Evolutionary conservation across 2,329 filamentous ascomycete species (phyloP).

Genomic region (Gaeumannomyces sp.): DNA sequence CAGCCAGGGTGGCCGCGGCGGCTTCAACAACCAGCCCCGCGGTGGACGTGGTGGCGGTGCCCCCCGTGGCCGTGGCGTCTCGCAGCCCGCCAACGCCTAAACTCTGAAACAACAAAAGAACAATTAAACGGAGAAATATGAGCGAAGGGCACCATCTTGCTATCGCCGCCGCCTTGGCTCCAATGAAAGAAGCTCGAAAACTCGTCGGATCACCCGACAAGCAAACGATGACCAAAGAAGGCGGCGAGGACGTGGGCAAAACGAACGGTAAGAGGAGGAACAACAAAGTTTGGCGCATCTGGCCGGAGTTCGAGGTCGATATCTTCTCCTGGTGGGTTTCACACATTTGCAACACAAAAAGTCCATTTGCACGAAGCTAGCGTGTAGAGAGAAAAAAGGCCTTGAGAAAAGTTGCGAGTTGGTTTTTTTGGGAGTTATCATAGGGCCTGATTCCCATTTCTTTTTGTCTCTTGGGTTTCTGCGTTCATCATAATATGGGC

Average conservation of each 20-base stretch:
- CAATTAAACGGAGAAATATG: not conserved
- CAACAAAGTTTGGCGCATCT: conserved; percentile 6
- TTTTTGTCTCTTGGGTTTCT: conserved; percentile 3
- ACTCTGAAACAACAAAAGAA: not conserved
- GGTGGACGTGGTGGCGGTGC: conserved; percentile 58
- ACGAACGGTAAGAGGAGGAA: not conserved
- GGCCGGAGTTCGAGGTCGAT: conserved; percentile 9
- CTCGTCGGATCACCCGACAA: not conserved
- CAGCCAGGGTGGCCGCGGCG: conserved; percentile 59
- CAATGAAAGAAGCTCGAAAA: not conserved
- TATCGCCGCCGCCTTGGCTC: not conserved
- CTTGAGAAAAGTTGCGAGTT: conserved; percentile 7
- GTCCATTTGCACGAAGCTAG: conserved; percentile 11
- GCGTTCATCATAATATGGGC: conserved; percentile 5
- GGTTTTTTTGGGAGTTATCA: conserved; percentile 7
- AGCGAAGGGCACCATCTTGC: conserved; percentile 11
- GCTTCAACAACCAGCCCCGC: conserved; percentile 58
- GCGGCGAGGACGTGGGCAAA: not conserved
- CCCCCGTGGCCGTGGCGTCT: conserved; percentile 52
- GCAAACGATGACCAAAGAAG: not conserved
- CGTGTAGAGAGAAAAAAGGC: conserved; percentile 4
- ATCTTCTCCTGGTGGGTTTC: conserved; percentile 4
- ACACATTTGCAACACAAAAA: not conserved
- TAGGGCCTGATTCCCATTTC: conserved; percentile 1
- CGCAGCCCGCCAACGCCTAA: conserved; percentile 48